Percentiles rank a stretch among this genome's conserved stretches.
phyloP scores from a whole-genome alignment of 2,329 filamentous ascomycete species.

The Colletotrichum tamarilloi region DNA sequence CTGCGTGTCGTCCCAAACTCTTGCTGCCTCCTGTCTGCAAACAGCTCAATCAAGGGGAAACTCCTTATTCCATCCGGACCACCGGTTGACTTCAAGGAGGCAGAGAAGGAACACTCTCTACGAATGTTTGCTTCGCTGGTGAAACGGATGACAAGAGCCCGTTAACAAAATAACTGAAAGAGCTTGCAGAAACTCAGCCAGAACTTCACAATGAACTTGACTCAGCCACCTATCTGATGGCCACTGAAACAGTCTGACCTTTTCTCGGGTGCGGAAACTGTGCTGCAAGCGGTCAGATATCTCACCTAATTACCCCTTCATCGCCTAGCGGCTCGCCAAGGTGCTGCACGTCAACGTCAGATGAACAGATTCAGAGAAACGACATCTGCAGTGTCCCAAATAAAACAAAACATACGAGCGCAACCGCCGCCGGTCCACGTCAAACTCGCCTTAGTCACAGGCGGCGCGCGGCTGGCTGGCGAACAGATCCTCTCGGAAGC shows the following conservation, averaged over 20 bases:
- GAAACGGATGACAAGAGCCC: neutral
- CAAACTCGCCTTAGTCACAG: neutral
- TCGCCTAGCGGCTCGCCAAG: neutral
- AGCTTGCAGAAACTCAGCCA: neutral
- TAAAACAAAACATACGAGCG: neutral
- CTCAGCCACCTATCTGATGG: slow-evolving; percentile 25
- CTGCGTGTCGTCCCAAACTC: slow-evolving; percentile 2
- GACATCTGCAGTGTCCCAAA: neutral
- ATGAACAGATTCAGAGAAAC: neutral
- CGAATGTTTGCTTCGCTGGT: neutral
- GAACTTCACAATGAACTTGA: neutral
- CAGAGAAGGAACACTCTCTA: neutral
- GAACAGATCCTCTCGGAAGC: slow-evolving; percentile 1
- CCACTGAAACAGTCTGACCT: slow-evolving; percentile 11
- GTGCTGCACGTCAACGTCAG: slow-evolving; percentile 1
- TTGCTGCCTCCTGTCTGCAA: neutral
- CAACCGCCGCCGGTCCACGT: neutral
- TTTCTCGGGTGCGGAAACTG: no score
- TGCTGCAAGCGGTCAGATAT: slow-evolving; percentile 3
- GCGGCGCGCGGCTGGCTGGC: slow-evolving; percentile 5
- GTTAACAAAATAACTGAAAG: neutral
- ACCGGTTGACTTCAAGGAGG: slow-evolving; percentile 1
- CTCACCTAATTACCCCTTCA: neutral
- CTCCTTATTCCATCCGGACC: slow-evolving; percentile 17
- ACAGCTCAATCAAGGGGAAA: neutral